Evolutionary conservation across 2,329 filamentous ascomycete species (phyloP).

Genomic region (Ophiostoma perfectum): DNA sequence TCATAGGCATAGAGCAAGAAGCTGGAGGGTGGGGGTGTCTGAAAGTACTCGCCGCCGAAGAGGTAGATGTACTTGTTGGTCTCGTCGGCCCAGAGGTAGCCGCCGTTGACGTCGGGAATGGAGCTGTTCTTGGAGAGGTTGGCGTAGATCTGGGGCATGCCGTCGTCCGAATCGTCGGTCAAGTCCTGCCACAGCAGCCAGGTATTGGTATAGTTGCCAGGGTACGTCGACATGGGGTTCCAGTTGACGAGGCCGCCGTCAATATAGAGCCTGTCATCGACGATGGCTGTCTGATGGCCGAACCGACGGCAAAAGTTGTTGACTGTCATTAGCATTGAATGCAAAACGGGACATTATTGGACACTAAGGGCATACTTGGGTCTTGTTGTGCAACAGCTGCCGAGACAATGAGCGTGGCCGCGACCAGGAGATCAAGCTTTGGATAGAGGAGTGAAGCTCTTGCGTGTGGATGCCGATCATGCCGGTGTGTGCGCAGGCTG

Average conservation of each 20-base stretch:
- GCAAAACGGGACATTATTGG: not conserved
- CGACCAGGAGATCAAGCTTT: not conserved
- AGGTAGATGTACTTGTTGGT: slow-evolving; percentile 60
- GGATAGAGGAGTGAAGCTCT: not conserved
- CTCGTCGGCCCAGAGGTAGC: slow-evolving; percentile 53
- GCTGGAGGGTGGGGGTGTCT: slow-evolving; percentile 36
- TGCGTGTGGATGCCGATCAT: not conserved
- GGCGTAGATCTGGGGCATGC: slow-evolving; percentile 49
- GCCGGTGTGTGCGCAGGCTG: not conserved
- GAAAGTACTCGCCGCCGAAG: slow-evolving; percentile 54
- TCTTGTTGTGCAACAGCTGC: slow-evolving; percentile 13
- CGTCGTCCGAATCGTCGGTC: slow-evolving; percentile 36
- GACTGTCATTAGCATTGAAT: slow-evolving; percentile 36
- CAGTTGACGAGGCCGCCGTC: slow-evolving; percentile 57
- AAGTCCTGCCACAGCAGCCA: slow-evolving; percentile 56
- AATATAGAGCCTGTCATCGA: slow-evolving; percentile 56
- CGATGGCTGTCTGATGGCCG: slow-evolving; percentile 55
- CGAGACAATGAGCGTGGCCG: not conserved
- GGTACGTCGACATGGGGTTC: slow-evolving; percentile 44
- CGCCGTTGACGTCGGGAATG: slow-evolving; percentile 45
- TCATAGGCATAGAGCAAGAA: slow-evolving; percentile 55
- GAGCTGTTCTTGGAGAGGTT: slow-evolving; percentile 55
- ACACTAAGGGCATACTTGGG: slow-evolving; percentile 32
- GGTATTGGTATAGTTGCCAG: slow-evolving; percentile 51
- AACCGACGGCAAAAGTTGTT: slow-evolving; percentile 50